A percentile compares a stretch with the other conserved stretches of the same genome.
Conservation (phyloP, 2,329 filamentous ascomycete genomes). For the Nigrospora sphaerica region DNA sequence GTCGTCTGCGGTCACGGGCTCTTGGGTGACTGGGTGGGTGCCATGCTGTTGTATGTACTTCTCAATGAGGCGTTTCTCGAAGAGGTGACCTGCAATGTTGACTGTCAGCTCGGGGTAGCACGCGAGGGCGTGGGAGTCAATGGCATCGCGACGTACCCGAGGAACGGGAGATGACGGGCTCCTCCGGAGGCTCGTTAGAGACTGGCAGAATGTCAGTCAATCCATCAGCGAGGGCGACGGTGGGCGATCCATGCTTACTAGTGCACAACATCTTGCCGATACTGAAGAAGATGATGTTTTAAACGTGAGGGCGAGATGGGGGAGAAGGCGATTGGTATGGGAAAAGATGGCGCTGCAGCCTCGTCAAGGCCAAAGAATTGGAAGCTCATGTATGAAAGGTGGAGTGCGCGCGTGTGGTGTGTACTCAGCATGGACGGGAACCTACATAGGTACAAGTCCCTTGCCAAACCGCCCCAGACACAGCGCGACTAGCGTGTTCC, state of each 20-base stretch:
- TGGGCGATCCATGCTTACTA: constrained; percentile 21
- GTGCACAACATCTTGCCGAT: constrained; percentile 39
- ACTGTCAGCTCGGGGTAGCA: constrained; percentile 18
- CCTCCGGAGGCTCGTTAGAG: constrained; percentile 92
- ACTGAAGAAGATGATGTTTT: constrained; percentile 1
- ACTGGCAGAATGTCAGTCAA: constrained; percentile 45
- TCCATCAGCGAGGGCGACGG: background rate
- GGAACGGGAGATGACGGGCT: constrained; percentile 91
- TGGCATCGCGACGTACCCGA: constrained; percentile 56
- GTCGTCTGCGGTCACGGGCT: constrained; percentile 77
- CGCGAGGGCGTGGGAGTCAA: background rate
- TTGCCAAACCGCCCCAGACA: no score
- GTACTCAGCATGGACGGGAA: no score
- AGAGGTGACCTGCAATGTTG: constrained; percentile 62
- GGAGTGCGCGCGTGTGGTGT: no score
- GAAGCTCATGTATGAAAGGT: no score
- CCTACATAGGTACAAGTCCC: no score
- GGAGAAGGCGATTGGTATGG: no score
- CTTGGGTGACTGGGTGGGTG: constrained; percentile 84
- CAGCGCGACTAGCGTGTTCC: no score
- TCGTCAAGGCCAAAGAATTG: no score
- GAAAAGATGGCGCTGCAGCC: no score
- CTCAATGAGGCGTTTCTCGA: constrained; percentile 91
- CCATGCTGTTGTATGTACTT: constrained; percentile 90
- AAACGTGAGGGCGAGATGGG: no score